Conservation (phyloP, 2,329 filamentous ascomycete species). For the Monilinia laxa region DNA sequence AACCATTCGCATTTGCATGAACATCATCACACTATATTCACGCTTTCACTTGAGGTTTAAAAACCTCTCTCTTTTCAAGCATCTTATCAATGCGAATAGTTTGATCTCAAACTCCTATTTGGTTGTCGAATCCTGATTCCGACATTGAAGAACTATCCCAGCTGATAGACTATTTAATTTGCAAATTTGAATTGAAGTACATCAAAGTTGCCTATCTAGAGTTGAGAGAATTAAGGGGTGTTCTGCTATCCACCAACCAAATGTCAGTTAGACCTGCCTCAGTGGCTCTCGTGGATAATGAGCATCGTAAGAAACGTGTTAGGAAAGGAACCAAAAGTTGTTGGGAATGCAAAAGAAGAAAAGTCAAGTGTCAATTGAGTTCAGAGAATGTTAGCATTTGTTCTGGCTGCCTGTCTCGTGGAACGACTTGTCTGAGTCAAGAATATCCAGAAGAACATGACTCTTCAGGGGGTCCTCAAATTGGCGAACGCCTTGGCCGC, state of each 20-base stretch:
- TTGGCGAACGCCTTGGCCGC: conserved; percentile 39
- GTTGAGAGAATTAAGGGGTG: not conserved
- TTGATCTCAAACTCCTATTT: not conserved
- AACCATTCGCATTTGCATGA: not conserved
- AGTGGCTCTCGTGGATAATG: conserved; percentile 26
- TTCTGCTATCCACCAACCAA: not conserved
- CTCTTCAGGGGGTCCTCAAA: conserved; percentile 31
- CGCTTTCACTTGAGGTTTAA: not conserved
- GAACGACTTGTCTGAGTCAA: conserved; percentile 38
- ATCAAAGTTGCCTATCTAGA: not conserved
- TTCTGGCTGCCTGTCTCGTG: conserved; percentile 47
- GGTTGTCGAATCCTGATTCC: not conserved
- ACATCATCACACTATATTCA: not conserved
- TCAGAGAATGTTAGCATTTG: conserved; percentile 45
- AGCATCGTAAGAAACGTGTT: conserved; percentile 37
- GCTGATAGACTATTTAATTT: not conserved
- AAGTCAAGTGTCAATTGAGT: conserved; percentile 51
- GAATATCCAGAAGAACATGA: conserved; percentile 40
- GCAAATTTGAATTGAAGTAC: not conserved
- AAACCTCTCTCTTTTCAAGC: not conserved
- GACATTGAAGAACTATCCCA: not conserved
- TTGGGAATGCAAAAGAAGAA: conserved; percentile 57
- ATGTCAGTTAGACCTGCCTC: conserved; percentile 21
- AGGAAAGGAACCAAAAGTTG: conserved; percentile 56
- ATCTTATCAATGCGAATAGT: not conserved